Percentiles rank a stretch among this genome's conserved stretches.
phyloP scores from a whole-genome alignment of 352 stramenopile genomes.

The Globisporangium cylindrosporum region DNA sequence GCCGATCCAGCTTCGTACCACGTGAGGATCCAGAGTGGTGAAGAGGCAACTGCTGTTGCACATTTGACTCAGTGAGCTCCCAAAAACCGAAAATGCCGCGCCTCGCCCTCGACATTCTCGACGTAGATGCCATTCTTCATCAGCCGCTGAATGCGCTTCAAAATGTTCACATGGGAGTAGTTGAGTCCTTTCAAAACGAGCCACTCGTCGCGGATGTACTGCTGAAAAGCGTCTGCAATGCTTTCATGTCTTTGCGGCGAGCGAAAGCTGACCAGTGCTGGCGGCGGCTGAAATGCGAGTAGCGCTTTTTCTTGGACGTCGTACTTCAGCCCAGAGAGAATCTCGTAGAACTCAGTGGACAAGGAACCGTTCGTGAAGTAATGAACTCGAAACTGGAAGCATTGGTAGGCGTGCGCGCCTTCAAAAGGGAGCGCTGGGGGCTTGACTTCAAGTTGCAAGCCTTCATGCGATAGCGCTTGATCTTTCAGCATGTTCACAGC shows the following conservation, averaged over 20 bases:
- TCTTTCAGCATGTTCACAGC: background rate
- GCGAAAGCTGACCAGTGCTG: slow-evolving; percentile 32
- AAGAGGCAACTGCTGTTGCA: slow-evolving; percentile 73
- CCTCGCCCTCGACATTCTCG: slow-evolving; percentile 22
- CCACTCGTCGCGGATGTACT: slow-evolving; percentile 33
- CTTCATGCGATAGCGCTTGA: background rate
- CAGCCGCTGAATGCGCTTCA: slow-evolving; percentile 36
- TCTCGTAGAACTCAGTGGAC: slow-evolving; percentile 33
- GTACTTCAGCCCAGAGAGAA: slow-evolving; percentile 27
- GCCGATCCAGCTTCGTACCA: slow-evolving; percentile 58
- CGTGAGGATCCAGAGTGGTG: slow-evolving; percentile 48
- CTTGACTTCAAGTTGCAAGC: background rate
- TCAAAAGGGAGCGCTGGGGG: slow-evolving; percentile 19
- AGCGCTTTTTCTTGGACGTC: slow-evolving; percentile 46
- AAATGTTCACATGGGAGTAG: slow-evolving; percentile 36
- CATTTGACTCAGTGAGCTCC: slow-evolving; percentile 73
- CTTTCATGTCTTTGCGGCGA: slow-evolving; percentile 12
- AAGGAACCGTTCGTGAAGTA: slow-evolving; percentile 46
- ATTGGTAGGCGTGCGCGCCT: slow-evolving; percentile 52
- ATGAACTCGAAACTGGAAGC: slow-evolving; percentile 42
- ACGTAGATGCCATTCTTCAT: slow-evolving; percentile 41
- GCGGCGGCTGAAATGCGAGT: slow-evolving; percentile 31
- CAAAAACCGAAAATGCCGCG: slow-evolving; percentile 47
- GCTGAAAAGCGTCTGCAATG: slow-evolving; percentile 30
- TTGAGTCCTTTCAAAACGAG: slow-evolving; percentile 22